Base-by-base conservation (phyloP, 176 grass and related monocot species). In the Calamus simplicifolius region DNA sequence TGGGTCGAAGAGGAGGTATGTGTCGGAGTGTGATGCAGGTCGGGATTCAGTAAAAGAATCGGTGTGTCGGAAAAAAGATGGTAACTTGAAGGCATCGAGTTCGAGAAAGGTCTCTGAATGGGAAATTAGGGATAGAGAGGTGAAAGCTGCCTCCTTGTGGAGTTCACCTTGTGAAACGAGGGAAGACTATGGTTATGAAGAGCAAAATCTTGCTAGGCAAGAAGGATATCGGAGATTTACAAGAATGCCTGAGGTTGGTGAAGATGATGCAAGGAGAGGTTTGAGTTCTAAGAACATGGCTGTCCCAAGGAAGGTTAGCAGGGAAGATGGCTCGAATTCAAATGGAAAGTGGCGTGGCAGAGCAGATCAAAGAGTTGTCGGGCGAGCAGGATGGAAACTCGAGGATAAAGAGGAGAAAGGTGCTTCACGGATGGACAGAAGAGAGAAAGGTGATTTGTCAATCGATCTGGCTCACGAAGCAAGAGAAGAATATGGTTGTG, bases 311-410 rank as follows among this genome's bases (percentile, higher is more conserved):
- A 55, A 35, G 51, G 52, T 25, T 17, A 29, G 35, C 27, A 54
- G 51, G 50, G 70, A 27, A 23, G 50, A 62, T 27, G 18, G 18
- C 18, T 73, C 27, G 13, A 6, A 16, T 51, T 71, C 70, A 16
- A 14, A 16, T 27, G 18, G 35, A 19, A 73, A 54, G 27, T 50
- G 51, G 14, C 59, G 63, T 5, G 28, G 50, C 3, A 19, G 25
- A 1, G 28, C 55, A 4, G 50, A 63, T 17, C 17, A 52, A 29
- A 49, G 13, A 43, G n/a, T 23, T 26, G 50, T 25, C 5, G 50
- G 52, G 26, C 52, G 51, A 38, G 13, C 29, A 55, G 29, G 38
- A 29, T 29, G 51, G 29, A 29, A 60, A 63, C 4, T 16, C 6
- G 43, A 60, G 2, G 48, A 59, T 5, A 51, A 43, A 50, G 56